A percentile compares a stretch with the other conserved stretches of the same genome.
Conservation (phyloP, 2,329 filamentous ascomycete species). For the Fusarium burgessii region DNA sequence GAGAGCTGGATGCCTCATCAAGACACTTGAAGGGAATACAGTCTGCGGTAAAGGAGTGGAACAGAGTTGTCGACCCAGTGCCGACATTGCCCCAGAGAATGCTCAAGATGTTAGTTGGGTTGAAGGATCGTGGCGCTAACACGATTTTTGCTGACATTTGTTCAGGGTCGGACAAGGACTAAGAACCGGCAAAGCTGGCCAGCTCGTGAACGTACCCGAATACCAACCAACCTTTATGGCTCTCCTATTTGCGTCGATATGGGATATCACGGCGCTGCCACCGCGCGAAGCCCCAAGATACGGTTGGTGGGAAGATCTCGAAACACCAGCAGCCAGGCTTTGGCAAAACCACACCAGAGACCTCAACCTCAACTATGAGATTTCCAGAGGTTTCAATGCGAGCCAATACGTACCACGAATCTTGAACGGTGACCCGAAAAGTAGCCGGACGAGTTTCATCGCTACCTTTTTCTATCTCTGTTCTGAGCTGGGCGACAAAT, state of each 20-base stretch:
- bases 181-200: constrained; percentile 54
- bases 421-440: constrained; percentile 52
- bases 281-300: constrained; percentile 52
- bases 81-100: constrained; percentile 57
- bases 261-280: constrained; percentile 53
- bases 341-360: constrained; percentile 54
- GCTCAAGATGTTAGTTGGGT: constrained; percentile 48
- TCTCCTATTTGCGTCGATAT: constrained; percentile 58
- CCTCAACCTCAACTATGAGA: constrained; percentile 54
- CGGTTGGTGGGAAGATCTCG: constrained; percentile 53
- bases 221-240: constrained; percentile 61
- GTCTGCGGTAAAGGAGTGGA: constrained; percentile 43
- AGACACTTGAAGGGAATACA: constrained; percentile 57
- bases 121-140: neutral
- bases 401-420: constrained; percentile 51
- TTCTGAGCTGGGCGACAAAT: constrained; percentile 57
- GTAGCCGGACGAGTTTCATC: constrained; percentile 59
- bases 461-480: constrained; percentile 62
- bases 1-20: constrained; percentile 57
- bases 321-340: constrained; percentile 52
- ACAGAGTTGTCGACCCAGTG: constrained; percentile 25
- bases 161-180: constrained; percentile 56
- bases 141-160: constrained; percentile 21
- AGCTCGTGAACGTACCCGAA: constrained; percentile 55
- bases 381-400: constrained; percentile 51